phyloP scores from a whole-genome alignment of 2,329 filamentous ascomycete genomes.

The Westerdykella ornata region DNA sequence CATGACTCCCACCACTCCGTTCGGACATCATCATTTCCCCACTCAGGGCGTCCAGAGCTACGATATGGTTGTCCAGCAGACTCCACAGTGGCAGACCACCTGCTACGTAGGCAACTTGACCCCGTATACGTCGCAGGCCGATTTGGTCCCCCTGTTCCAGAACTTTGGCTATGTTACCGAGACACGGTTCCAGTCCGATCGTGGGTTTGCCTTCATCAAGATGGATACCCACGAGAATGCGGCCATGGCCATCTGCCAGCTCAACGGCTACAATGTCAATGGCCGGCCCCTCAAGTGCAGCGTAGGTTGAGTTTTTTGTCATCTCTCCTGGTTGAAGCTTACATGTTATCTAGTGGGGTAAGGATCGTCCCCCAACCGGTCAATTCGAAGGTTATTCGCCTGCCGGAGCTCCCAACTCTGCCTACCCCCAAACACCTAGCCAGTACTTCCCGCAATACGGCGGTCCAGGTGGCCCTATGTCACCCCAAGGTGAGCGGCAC shows the following conservation, averaged over 20 bases:
- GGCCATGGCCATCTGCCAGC: slow-evolving; percentile 94
- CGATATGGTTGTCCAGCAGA: slow-evolving; percentile 93
- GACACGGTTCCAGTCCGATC: slow-evolving; percentile 94
- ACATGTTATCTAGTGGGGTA: slow-evolving; percentile 72
- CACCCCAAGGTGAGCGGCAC: slow-evolving; percentile 48
- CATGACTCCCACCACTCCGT: slow-evolving; percentile 94
- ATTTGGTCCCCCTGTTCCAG: slow-evolving; percentile 95
- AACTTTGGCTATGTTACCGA: slow-evolving; percentile 98
- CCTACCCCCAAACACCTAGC: slow-evolving; percentile 70
- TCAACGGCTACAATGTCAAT: slow-evolving; percentile 97
- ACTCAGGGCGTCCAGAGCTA: slow-evolving; percentile 95
- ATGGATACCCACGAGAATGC: slow-evolving; percentile 99
- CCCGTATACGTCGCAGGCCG: slow-evolving; percentile 93
- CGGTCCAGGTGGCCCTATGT: slow-evolving; percentile 58
- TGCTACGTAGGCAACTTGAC: slow-evolving; percentile 97
- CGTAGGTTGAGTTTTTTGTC: slow-evolving; percentile 55
- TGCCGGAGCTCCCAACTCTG: slow-evolving; percentile 59
- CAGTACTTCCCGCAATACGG: slow-evolving; percentile 92
- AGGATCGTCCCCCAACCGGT: slow-evolving; percentile 86
- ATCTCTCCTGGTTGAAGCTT: slow-evolving; percentile 19
- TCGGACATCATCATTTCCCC: slow-evolving; percentile 94
- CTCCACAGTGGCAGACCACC: slow-evolving; percentile 95
- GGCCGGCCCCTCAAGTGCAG: slow-evolving; percentile 96
- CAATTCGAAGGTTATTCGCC: slow-evolving; percentile 72
- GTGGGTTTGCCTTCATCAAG: slow-evolving; percentile 97